Percentiles rank a stretch among this genome's conserved stretches.
These are phyloP conservation scores for Dothiorella sarmentorum DNA, from an alignment of 2,329 filamentous ascomycete genomes.

Conservation along the genomic window DNA sequence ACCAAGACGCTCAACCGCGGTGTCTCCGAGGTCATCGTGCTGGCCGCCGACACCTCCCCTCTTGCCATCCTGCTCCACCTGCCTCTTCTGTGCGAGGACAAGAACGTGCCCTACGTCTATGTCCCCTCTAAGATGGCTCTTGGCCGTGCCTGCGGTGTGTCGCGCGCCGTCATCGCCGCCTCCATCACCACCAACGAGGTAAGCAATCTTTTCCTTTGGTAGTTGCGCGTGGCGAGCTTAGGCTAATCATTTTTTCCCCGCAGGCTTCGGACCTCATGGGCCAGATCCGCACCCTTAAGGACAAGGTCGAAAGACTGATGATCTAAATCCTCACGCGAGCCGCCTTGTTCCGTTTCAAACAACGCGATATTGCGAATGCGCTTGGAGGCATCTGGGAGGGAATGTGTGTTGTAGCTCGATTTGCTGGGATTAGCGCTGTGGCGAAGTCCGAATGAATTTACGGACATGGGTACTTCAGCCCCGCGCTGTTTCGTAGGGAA, in stretches of 20 bases:
- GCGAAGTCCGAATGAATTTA: background rate
- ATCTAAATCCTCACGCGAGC: conserved; percentile 54
- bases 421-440: background rate
- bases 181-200: conserved; percentile 69
- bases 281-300: conserved; percentile 85
- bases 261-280: conserved; percentile 64
- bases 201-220: background rate
- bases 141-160: conserved; percentile 85
- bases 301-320: conserved; percentile 93
- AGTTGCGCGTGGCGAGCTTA: background rate
- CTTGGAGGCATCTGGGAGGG: background rate
- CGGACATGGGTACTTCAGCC: background rate
- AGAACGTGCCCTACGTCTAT: conserved; percentile 70
- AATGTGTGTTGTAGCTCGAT: background rate
- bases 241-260: background rate
- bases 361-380: background rate
- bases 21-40: conserved; percentile 82
- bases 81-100: conserved; percentile 81
- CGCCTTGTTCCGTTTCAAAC: background rate
- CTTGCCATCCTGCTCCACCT: conserved; percentile 72
- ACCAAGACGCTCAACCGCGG: conserved; percentile 91
- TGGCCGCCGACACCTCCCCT: conserved; percentile 83
- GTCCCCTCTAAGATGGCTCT: conserved; percentile 82
- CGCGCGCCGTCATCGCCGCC: conserved; percentile 78
- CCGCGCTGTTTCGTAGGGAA: background rate